Evolutionary conservation across 1,284 basidiomycete species (phyloP).

Genomic region (Marasmius fiardii): DNA sequence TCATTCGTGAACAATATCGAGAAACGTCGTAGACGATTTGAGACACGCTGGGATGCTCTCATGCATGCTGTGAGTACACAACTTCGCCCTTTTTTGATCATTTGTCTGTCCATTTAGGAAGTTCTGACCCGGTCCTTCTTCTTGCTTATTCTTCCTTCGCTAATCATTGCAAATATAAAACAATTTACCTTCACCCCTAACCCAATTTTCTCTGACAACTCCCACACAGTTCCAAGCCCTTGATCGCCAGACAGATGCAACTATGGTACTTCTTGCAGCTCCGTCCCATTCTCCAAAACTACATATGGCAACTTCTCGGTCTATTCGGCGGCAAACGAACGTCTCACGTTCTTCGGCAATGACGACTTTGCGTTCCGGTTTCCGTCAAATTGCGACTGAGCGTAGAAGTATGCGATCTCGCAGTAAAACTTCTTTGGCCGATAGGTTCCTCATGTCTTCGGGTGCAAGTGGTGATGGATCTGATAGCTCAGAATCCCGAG

Average conservation of each 20-base stretch:
- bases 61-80: conserved; percentile 55
- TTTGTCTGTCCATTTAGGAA: not conserved
- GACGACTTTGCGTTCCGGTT: conserved; percentile 47
- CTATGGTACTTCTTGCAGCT: conserved; percentile 67
- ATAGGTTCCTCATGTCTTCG: conserved; percentile 47
- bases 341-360: conserved; percentile 47
- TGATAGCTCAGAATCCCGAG: conserved; percentile 48
- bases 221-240: conserved; percentile 63
- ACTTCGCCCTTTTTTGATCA: not conserved
- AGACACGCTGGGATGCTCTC: conserved; percentile 68
- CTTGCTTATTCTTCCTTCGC: conserved; percentile 1
- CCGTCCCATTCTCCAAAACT: conserved; percentile 68
- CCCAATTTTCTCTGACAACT: not conserved
- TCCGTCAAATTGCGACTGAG: conserved; percentile 54
- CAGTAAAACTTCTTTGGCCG: conserved; percentile 47
- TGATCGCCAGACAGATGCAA: conserved; percentile 76
- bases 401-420: conserved; percentile 51
- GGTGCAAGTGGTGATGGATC: conserved; percentile 48
- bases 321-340: conserved; percentile 53
- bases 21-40: conserved; percentile 68
- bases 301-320: conserved; percentile 60
- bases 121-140: conserved; percentile 16
- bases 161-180: not conserved
- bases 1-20: conserved; percentile 60
- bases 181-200: too few relatives aligned